Evolutionary conservation across 2,329 filamentous ascomycete species (phyloP), one percentile per base, ranked within the genome.

Genomic region (Teratosphaeria gauchensis): DNA sequence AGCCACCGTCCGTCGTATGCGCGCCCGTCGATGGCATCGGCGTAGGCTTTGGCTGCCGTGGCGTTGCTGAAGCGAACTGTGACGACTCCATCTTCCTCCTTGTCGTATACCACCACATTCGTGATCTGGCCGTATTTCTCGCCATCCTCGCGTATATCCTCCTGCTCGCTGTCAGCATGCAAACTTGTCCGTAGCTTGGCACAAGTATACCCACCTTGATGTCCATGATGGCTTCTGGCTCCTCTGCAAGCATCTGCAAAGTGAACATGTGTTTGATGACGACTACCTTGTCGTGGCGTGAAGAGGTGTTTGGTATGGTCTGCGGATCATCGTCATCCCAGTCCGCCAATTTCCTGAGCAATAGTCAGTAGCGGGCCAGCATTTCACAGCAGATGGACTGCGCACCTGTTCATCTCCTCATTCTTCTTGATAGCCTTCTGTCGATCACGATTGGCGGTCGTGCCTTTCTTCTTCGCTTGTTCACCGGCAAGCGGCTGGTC

Each of bases 251-350:
- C 75, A 96, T 90, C 62, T 86, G 72, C 51, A 92, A 79, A 1
- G 90, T 95, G 74, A 99, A 99, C 87, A 96, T 95, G 75, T 95
- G 86, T 70, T 90, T 90, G 63, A 99, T 77, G 59, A 97, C 86
- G 31, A 96, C 92, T 16, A 89, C 79, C 72, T 92, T 95, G 67
- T 92, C 89, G 75, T 83, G 88, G 68, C 77, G 77, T 14, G 78
- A 79, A 62, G 74, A 80, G 8, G 78, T 81, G 51, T 84, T 79
- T n/a, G 81, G 79, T 28, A 84, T 68, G 28, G 66, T 61, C 21
- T 65, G 63, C 2, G 87, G 82, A 57, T 92, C 87, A 71, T 97
- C 92, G 69, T 90, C 89, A 69, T 90, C 89, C 94, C 94, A 99
- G 73, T 97, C 92, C 3, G 91, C 88, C 35, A 97, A 83, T 75